Evolutionary conservation across 2,329 filamentous ascomycete genomes (phyloP).

Genomic region (Bipolaris zeicola): DNA sequence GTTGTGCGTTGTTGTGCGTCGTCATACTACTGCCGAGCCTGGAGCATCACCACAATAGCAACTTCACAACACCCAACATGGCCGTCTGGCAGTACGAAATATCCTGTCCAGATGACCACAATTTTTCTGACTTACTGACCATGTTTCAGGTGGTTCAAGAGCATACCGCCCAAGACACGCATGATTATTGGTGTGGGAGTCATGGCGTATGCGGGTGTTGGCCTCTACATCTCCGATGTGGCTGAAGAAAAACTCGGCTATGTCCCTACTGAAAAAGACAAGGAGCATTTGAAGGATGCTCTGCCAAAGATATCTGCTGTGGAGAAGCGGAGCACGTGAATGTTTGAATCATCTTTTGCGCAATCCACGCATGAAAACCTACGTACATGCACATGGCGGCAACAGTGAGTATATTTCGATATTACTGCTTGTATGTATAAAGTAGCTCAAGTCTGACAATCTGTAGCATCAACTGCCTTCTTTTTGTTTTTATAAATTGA

Average conservation of each 20-base stretch:
- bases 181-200: constrained; percentile 74
- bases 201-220: constrained; percentile 75
- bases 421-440: neutral
- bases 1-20: neutral
- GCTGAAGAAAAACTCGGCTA: constrained; percentile 76
- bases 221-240: constrained; percentile 73
- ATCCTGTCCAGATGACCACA: neutral
- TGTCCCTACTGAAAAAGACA: constrained; percentile 74
- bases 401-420: neutral
- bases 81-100: constrained; percentile 45
- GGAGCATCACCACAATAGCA: constrained; percentile 1
- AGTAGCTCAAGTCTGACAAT: neutral
- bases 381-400: neutral
- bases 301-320: constrained; percentile 63
- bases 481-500: no score
- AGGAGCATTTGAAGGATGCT: constrained; percentile 65
- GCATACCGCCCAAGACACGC: constrained; percentile 72
- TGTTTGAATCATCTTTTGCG: neutral
- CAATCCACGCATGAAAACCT: neutral
- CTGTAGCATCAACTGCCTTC: neutral
- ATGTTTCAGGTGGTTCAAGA: constrained; percentile 61
- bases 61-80: constrained; percentile 28
- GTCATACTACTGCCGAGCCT: constrained; percentile 5
- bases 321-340: constrained; percentile 22
- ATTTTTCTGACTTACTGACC: constrained; percentile 1